Percentiles rank a stretch among this genome's conserved stretches.
Conservation (phyloP, 345 rosid species). For the Ceriops decandra region DNA sequence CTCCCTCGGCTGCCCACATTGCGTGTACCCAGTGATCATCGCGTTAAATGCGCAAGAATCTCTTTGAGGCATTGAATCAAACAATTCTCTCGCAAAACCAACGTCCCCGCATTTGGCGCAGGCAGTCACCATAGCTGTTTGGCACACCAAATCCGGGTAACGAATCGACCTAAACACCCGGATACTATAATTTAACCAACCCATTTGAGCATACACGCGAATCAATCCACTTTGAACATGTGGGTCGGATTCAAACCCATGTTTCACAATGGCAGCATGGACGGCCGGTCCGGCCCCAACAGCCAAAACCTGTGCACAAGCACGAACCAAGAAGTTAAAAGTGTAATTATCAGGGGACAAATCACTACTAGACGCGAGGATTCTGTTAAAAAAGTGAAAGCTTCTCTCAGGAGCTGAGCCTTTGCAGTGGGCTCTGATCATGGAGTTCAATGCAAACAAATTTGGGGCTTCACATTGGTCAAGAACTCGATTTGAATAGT, state of each 20-base stretch:
- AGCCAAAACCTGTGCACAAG: conserved; percentile 35
- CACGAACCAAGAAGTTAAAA: conserved; percentile 50
- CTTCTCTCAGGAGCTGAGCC: conserved; percentile 36
- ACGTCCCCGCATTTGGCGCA: conserved; percentile 13
- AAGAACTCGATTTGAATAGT: conserved; percentile 43
- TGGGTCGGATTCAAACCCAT: conserved; percentile 52
- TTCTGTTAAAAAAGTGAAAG: conserved; percentile 40
- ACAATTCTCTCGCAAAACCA: conserved; percentile 37
- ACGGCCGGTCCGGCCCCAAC: conserved; percentile 35
- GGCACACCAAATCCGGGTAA: conserved; percentile 54
- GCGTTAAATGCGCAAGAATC: conserved; percentile 59
- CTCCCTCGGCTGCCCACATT: conserved; percentile 43
- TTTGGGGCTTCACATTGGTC: conserved; percentile 43
- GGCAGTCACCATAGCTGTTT: conserved; percentile 27
- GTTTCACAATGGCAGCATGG: conserved; percentile 39
- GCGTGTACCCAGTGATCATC: conserved; percentile 54
- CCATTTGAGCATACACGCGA: conserved; percentile 51
- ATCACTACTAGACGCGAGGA: conserved; percentile 22
- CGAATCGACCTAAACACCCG: conserved; percentile 37
- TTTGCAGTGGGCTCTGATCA: conserved; percentile 60
- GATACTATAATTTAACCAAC: conserved; percentile 37
- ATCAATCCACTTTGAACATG: conserved; percentile 59
- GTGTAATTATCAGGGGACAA: conserved; percentile 59
- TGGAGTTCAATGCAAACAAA: conserved; percentile 49
- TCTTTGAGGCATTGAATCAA: conserved; percentile 54